Base-by-base conservation (phyloP, 73 alveolate genomes). In the Blepharisma stoltei region DNA sequence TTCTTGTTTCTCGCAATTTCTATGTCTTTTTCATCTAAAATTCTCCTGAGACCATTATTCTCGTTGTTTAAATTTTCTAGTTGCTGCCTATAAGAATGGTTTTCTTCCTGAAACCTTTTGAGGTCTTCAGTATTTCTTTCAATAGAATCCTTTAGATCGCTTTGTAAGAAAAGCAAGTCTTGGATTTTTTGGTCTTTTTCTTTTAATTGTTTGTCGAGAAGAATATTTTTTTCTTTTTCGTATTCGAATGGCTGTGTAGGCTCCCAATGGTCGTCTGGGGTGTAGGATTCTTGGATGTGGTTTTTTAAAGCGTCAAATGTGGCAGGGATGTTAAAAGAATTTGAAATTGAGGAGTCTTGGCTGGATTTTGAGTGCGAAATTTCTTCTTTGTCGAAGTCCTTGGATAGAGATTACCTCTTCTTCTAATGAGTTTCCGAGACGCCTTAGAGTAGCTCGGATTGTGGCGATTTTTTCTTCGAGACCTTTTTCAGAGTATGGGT, bases 381-480 rank as follows among this genome's bases (percentile, higher is more conserved):
- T 0, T 3, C 41, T 32, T 32, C 41, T 32, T 32, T 32, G 3
- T 32, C 73, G 2, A 25, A 9, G 2, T 60, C 23, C 73, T 38
- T 60, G 23, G 4, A 25, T 60, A 38, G 0, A 25, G 38, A 25
- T 60, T 60, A 60, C 73, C 46, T 60, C 73, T 60, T 60, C 73
- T 20, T n/a, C 23, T n/a, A 20, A 5, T 8, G 46, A 14, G 14
- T n/a, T 60, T n/a, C 73, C 73, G 0, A 60, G 73, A 1, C 18
- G 14, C 23, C 23, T n/a, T 14, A 60, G 73, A 9, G 73, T 60
- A 20, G 14, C 73, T 14, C 73, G 73, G 2, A 60, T 60, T 14
- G 14, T 9, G 14, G 37, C 73, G 3, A 60, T 18, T 60, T 60
- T 60, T 1, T 60, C 18, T 25, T 60, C 46, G 18, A 60, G 37